Percentiles rank a stretch among this genome's conserved stretches.
Evolutionary conservation across 257 asterid species (phyloP).

Genomic region (Forsythia viridissima): DNA sequence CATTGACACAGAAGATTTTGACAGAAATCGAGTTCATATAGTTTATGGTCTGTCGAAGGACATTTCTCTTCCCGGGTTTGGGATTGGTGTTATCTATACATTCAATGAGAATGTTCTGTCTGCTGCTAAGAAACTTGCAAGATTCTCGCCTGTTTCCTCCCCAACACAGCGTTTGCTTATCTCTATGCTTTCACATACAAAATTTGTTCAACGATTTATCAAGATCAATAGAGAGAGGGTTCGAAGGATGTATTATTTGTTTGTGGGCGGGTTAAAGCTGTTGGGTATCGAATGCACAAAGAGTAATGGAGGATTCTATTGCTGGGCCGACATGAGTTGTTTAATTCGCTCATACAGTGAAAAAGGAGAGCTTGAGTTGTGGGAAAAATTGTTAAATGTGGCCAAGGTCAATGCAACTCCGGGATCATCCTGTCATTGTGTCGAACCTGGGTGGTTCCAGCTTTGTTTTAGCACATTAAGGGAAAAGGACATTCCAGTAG

Average conservation of each 20-base stretch:
- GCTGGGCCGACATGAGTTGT: conserved; percentile 70
- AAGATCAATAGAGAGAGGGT: conserved; percentile 45
- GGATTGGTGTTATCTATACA: conserved; percentile 45
- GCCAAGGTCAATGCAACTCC: conserved; percentile 55
- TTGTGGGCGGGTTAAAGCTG: conserved; percentile 43
- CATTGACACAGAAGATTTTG: conserved; percentile 42
- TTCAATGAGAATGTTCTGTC: conserved; percentile 42
- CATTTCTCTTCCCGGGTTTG: conserved; percentile 50
- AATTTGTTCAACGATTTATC: conserved; percentile 35
- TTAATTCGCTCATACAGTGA: conserved; percentile 53
- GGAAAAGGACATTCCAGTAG: conserved; percentile 43
- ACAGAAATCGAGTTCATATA: conserved; percentile 51
- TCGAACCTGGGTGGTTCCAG: conserved; percentile 71
- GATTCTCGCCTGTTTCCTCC: conserved; percentile 58
- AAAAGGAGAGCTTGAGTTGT: conserved; percentile 63
- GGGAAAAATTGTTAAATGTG: conserved; percentile 50
- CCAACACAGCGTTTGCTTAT: conserved; percentile 50
- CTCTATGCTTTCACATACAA: conserved; percentile 50
- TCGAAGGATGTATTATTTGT: conserved; percentile 37
- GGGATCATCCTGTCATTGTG: conserved; percentile 63
- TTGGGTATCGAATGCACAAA: conserved; percentile 50
- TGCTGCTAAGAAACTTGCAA: conserved; percentile 49
- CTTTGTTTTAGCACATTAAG: conserved; percentile 45
- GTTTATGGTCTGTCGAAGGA: conserved; percentile 57
- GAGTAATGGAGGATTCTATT: conserved; percentile 50